Evolutionary conservation across 2,329 filamentous ascomycete species (phyloP).

Genomic region (Phialemoniopsis sp.): DNA sequence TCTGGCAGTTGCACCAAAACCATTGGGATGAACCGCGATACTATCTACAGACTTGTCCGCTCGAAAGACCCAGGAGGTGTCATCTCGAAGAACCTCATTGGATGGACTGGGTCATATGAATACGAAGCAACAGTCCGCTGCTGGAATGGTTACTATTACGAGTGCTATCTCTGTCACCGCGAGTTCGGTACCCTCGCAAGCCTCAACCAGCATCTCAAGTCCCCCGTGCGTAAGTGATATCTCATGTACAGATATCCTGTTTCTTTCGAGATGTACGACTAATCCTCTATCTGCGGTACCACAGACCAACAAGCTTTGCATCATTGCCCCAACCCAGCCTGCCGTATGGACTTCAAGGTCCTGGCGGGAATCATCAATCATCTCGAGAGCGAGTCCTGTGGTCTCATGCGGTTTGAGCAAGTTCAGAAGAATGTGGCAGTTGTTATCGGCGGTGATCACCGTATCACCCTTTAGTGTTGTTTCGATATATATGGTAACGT

Average conservation of each 20-base stretch:
- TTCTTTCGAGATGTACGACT: neutral
- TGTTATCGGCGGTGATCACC: slow-evolving; percentile 12
- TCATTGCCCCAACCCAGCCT: slow-evolving; percentile 30
- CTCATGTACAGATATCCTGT: neutral
- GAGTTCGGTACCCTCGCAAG: slow-evolving; percentile 25
- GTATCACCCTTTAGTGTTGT: too few relatives aligned
- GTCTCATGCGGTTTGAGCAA: slow-evolving; percentile 28
- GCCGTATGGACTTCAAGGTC: slow-evolving; percentile 29
- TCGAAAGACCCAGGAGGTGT: slow-evolving; percentile 38
- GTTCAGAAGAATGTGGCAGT: slow-evolving; percentile 21
- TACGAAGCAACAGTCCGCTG: slow-evolving; percentile 32
- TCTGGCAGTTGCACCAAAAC: slow-evolving; percentile 44
- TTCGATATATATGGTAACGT: too few relatives aligned
- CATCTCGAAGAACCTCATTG: slow-evolving; percentile 49
- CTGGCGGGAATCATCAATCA: slow-evolving; percentile 35
- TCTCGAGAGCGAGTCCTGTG: slow-evolving; percentile 37
- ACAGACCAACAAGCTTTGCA: slow-evolving; percentile 32
- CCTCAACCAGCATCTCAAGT: slow-evolving; percentile 52
- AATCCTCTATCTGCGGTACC: slow-evolving; percentile 20
- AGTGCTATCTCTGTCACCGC: slow-evolving; percentile 51
- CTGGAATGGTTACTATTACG: slow-evolving; percentile 40
- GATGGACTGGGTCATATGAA: slow-evolving; percentile 28
- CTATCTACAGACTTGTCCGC: slow-evolving; percentile 39
- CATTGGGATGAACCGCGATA: slow-evolving; percentile 37
- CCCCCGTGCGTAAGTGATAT: slow-evolving; percentile 38